Evolutionary conservation across 2,329 filamentous ascomycete species (phyloP), one percentile per base, ranked within the genome.

Genomic region (Coniella lustricola): DNA sequence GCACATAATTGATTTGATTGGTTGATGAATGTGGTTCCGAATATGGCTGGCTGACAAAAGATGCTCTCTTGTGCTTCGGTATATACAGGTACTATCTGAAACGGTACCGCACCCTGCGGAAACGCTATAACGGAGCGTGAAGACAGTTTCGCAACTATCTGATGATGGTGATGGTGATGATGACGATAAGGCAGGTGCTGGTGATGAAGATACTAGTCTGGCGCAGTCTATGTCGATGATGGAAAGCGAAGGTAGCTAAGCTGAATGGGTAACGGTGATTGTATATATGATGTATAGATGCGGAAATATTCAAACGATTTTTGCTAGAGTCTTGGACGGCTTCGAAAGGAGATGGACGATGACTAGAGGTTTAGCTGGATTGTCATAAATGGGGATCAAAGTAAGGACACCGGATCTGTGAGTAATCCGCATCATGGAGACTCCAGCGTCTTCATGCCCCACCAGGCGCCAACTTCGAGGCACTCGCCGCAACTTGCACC

Each of bases 401-500:
- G n/a, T n/a, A n/a, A n/a, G 25, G 25, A 29, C 25, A 5, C 25
- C 25, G 25, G 25, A 10, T 29, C 25, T 29, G 25, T 29, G 5
- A 17, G 14, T 18, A n/a, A 13, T 12, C 5, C 21, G 36, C n/a
- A 14, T 29, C 39, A 50, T 21, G 20, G 46, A 49, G 47, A 35
- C 29, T 50, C 51, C 59, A 62, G 59, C 57, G 63, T 64, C 75
- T 95, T 97, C 67, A 84, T 89, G 52, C 83, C 94, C 64, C 84
- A 93, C 72, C 90, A 96, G 64, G 90, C 93, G 33, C 91, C 87
- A 55, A 90, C 81, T 59, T 81, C 88, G 17, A 96, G 69, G 65
- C 89, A 95, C 66, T 96, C 90, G 41, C 90, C 90, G 71, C 82
- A 90, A 41, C 79, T 82, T 16, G 87, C 84, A 17, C 87, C 87